phyloP scores from a whole-genome alignment of 768 basidiomycete genomes.

The Rhodotorula graminis region DNA sequence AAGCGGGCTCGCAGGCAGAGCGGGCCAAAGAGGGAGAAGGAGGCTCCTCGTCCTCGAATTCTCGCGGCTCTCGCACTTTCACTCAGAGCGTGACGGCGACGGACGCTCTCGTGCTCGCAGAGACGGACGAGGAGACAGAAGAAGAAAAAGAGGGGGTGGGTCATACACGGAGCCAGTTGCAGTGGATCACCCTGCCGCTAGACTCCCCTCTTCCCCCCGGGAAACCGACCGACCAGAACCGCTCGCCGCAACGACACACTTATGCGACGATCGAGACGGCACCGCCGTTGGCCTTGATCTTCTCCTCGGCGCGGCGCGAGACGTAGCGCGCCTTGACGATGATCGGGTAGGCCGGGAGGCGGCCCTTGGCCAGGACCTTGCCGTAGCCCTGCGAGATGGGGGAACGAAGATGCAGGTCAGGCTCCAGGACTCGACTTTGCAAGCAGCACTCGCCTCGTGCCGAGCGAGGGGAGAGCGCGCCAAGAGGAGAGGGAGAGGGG shows the following conservation, averaged over 20 bases:
- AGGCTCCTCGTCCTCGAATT: background rate
- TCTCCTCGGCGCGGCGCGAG: conserved; percentile 43
- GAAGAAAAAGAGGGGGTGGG: background rate
- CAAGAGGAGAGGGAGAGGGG: background rate
- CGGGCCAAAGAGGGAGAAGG: no score
- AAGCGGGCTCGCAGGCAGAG: no score
- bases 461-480: background rate
- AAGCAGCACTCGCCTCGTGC: background rate
- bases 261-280: conserved; percentile 90
- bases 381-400: conserved; percentile 64
- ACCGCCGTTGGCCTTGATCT: conserved; percentile 69
- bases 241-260: conserved; percentile 14
- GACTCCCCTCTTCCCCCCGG: background rate
- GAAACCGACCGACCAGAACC: background rate
- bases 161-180: background rate
- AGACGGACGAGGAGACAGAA: no score
- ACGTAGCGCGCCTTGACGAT: conserved; percentile 86
- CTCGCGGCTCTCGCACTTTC: no score
- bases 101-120: background rate
- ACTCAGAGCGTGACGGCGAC: no score
- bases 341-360: conserved; percentile 78
- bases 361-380: conserved; percentile 92
- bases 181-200: background rate
- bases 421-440: no score
- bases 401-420: no score